Evolutionary conservation across 2,329 filamentous ascomycete genomes (phyloP), one percentile per base, ranked within the genome.

Genomic region (Neofusicoccum cordaticola): DNA sequence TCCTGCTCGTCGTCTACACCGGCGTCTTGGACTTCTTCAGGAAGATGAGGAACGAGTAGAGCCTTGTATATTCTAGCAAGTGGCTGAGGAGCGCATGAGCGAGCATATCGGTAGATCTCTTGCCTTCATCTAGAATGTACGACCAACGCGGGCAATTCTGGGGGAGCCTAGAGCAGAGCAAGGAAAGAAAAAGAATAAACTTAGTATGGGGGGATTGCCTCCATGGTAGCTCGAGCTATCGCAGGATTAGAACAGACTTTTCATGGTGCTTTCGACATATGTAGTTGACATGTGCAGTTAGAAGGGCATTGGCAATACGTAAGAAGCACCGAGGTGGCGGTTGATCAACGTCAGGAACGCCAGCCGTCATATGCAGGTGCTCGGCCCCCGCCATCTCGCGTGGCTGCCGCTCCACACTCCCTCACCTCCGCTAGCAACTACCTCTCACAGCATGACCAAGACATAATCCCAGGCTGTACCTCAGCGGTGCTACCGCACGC

Each of bases 11-110:
- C 63, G 91, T 95, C 57, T 95, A 90, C 81, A 93, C 90, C n/a
- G 88, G 89, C 63, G 88, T 93, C 65, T 92, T 92, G 87, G 93
- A 97, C 77, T 96, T 96, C 78, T 97, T 97, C 88, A 87, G 92
- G 72, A 87, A 86, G 71, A 86, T 87, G 78, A 82, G 85, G 66
- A 81, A 74, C 11, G 80, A 72, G 4, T 58, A 58, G 56, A 58
- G 42, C 2, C 15, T 17, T 60, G 41, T 31, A 17, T 19, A 60
- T 60, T 47, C 42, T 13, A 35, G n/a, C 42, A 47, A 37, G n/a
- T 22, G 31, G 27, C 22, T 47, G 56, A 47, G 34, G 56, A 42
- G 56, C 56, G 56, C 42, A 60, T 37, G 42, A 60, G 56, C 31
- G 56, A 60, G 31, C 42, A 60, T 60, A 60, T 13, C 4, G 56